Evolutionary conservation across 129 eudicot species (phyloP).

Genomic region (Flaveria linearis): DNA sequence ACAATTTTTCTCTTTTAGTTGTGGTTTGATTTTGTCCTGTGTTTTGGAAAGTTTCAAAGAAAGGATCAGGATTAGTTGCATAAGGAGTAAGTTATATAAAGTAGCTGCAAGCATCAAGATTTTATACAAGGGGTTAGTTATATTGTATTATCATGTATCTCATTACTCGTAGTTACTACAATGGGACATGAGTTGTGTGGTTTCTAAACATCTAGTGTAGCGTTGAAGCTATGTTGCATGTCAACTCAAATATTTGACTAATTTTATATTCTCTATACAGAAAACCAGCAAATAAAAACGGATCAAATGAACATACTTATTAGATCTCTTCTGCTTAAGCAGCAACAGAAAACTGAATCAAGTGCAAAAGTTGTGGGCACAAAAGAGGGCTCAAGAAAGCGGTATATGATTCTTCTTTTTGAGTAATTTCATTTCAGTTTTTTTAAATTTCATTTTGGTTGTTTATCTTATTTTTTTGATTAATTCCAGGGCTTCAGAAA

Average conservation of each 20-base stretch:
- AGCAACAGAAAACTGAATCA: constrained; percentile 54
- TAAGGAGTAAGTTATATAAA: background rate
- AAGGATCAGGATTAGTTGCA: background rate
- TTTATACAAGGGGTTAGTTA: background rate
- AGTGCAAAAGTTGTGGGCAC: constrained; percentile 46
- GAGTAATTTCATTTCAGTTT: background rate
- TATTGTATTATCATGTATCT: background rate
- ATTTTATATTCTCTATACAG: constrained; percentile 38
- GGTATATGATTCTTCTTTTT: constrained; percentile 39
- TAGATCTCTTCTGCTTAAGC: constrained; percentile 76
- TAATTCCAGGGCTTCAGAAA: constrained; percentile 60
- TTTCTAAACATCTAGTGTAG: background rate
- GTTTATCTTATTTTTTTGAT: background rate
- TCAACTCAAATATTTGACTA: constrained; percentile 1
- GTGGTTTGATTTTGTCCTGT: background rate
- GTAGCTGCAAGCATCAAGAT: background rate
- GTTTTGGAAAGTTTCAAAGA: background rate
- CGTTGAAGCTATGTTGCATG: constrained; percentile 10
- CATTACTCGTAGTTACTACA: background rate
- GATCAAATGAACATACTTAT: constrained; percentile 81
- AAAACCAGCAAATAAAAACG: constrained; percentile 73
- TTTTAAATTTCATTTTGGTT: constrained; percentile 13
- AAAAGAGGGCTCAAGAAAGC: constrained; percentile 59
- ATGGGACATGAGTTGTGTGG: background rate
- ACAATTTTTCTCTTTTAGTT: background rate